Base-by-base conservation (phyloP, 257 asterid species). In the Lycium ferocissimum region DNA sequence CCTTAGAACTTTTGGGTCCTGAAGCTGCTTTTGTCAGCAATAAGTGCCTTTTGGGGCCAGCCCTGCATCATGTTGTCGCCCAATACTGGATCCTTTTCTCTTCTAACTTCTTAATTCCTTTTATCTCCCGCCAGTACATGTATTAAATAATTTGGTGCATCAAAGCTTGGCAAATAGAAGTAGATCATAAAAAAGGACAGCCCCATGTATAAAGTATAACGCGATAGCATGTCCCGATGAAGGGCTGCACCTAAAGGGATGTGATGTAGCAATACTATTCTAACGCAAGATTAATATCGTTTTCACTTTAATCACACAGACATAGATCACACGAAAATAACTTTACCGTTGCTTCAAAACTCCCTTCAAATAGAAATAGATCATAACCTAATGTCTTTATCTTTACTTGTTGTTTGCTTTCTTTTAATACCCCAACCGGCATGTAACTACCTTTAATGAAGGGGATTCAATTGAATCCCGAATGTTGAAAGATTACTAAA, bases 51-150 rank as follows among this genome's bases (percentile, higher is more conserved):
- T 84, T 88, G 79, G 79, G 82, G 53, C 90, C 91, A 87, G 3
- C 62, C 89, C 47, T 57, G 79, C 78, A 84, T 84, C 22, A 85
- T 80, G 76, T 53, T 90, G 93, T 92, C 91, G 87, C 93, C 91
- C 91, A 83, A 61, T 85, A 86, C 9, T 73, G 26, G 56, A 17
- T 53, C 38, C 6, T 20, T 70, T 51, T 66, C 85, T 26, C 76
- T 35, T 53, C 61, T 62, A 69, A 70, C 35, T 22, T 62, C 26
- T 22, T 38, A 62, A 20, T 62, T 9, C 15, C 9, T 62, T 22
- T 1, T 38, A 26, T 6, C 11, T 58, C 17, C 0, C 65, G 6
- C 3, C 4, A 1, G 10, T 1, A 18, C 7, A 58, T 17, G 26
- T 18, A 58, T 58, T 18, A 0, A 17, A 58, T 59, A 59, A n/a